Evolutionary conservation across 1,284 basidiomycete species (phyloP).

Genomic region (Puccinia sorghi): DNA sequence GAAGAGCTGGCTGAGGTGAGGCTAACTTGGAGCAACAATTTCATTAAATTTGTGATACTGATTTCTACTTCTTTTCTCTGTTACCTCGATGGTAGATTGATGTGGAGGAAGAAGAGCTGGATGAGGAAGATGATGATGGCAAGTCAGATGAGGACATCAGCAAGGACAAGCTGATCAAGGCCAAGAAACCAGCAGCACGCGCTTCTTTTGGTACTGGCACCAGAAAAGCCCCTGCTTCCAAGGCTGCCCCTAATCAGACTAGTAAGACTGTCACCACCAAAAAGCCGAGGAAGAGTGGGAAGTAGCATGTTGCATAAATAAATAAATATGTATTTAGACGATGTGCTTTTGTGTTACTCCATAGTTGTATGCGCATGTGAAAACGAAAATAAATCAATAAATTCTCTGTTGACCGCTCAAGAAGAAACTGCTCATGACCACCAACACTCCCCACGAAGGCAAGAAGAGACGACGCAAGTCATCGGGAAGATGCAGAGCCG

Average conservation of each 20-base stretch:
- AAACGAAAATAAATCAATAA: too few species aligned
- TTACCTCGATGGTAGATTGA: background rate
- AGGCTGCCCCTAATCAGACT: background rate
- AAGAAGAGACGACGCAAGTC: conserved; percentile 40
- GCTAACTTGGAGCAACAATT: background rate
- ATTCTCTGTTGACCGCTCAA: background rate
- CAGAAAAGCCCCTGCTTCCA: too few species aligned
- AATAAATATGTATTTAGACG: too few species aligned
- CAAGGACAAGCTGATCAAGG: conserved; percentile 56
- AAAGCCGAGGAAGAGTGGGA: too few species aligned
- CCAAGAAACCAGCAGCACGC: conserved; percentile 56
- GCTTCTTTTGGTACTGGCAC: background rate
- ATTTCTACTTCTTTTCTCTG: background rate
- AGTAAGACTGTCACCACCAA: background rate
- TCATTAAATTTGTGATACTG: background rate
- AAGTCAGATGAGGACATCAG: conserved; percentile 53
- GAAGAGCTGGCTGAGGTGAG: conserved; percentile 74
- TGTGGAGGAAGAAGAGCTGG: conserved; percentile 52
- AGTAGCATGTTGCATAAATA: too few species aligned
- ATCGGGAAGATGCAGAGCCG: conserved; percentile 37
- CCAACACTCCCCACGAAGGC: background rate
- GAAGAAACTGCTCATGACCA: background rate
- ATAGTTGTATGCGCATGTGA: too few species aligned
- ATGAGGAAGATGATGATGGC: conserved; percentile 29
- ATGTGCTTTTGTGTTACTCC: too few species aligned